A percentile compares a stretch with the other conserved stretches of the same genome.
These are phyloP conservation scores for Coniella lustricola DNA, from an alignment of 2,329 filamentous ascomycete genomes.

Conservation along the genomic window DNA sequence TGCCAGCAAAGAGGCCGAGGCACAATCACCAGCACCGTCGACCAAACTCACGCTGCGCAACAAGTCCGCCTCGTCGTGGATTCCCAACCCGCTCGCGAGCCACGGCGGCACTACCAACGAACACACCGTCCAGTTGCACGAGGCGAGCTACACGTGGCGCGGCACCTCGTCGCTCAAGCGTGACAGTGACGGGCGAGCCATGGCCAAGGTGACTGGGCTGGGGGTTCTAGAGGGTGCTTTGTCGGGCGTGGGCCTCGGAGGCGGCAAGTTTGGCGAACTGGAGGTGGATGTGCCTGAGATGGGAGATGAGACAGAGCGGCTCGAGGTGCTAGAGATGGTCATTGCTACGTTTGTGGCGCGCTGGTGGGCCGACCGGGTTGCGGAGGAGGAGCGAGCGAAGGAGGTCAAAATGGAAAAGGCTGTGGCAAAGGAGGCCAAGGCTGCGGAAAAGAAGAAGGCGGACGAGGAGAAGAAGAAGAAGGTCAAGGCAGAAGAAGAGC, in stretches of 20 bases:
- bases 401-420: constrained; percentile 6
- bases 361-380: constrained; percentile 12
- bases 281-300: constrained; percentile 10
- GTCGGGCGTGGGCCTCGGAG: constrained; percentile 11
- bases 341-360: constrained; percentile 10
- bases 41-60: constrained; percentile 7
- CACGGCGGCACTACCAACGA: constrained; percentile 1
- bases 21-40: too few relatives aligned
- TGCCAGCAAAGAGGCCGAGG: neutral
- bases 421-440: constrained; percentile 8
- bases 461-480: constrained; percentile 3
- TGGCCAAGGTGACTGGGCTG: constrained; percentile 8
- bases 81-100: neutral
- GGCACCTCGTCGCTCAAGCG: constrained; percentile 9
- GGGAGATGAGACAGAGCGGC: constrained; percentile 10
- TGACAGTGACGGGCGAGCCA: constrained; percentile 5
- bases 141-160: constrained; percentile 12
- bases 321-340: constrained; percentile 12
- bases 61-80: constrained; percentile 13
- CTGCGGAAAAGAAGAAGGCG: constrained; percentile 1
- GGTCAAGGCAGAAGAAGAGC: neutral
- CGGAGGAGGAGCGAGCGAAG: constrained; percentile 3
- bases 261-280: constrained; percentile 14
- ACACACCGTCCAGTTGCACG: constrained; percentile 11
- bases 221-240: constrained; percentile 11